Evolutionary conservation across 768 basidiomycete species (phyloP).

Genomic region (Chalciporus chontae): DNA sequence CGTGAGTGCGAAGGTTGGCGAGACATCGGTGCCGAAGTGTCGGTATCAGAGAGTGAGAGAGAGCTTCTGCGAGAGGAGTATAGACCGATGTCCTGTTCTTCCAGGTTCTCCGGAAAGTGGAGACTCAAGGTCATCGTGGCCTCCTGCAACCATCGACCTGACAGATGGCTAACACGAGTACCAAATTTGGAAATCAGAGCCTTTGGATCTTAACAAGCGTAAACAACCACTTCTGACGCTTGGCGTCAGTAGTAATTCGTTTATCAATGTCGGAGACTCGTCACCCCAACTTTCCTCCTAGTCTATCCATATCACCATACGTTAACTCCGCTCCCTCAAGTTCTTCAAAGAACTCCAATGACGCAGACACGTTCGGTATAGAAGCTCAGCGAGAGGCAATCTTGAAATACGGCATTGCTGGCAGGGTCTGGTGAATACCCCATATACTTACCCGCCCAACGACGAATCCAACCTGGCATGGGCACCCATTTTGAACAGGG

Average conservation of each 20-base stretch:
- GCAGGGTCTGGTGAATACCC: conserved; percentile 69
- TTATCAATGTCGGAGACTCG: not conserved
- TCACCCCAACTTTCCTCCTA: conserved; percentile 43
- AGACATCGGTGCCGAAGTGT: conserved; percentile 19
- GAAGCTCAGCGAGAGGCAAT: conserved; percentile 57
- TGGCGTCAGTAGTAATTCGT: not conserved
- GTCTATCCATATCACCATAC: conserved; percentile 39
- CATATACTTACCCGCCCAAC: conserved; percentile 11
- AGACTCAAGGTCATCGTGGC: conserved; percentile 9
- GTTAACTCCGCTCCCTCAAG: not conserved
- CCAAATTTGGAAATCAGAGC: conserved; percentile 1
- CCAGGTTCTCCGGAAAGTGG: conserved; percentile 11
- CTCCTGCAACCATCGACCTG: not conserved
- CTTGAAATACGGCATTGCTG: conserved; percentile 74
- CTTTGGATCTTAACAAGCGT: conserved; percentile 8
- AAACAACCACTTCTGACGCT: conserved; percentile 5
- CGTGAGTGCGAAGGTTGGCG: conserved; percentile 15
- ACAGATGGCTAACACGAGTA: not conserved
- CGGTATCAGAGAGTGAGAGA: conserved; percentile 21
- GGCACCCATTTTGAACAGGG: conserved; percentile 44
- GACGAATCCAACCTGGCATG: conserved; percentile 1
- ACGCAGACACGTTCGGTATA: conserved; percentile 23
- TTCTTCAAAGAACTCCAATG: not conserved
- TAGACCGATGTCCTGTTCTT: conserved; percentile 30
- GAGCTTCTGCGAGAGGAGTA: conserved; percentile 27